Evolutionary conservation across 805 yeast genomes (phyloP), one percentile per base, ranked within the genome.

Genomic region (Hanseniaspora hatyaiensis): DNA sequence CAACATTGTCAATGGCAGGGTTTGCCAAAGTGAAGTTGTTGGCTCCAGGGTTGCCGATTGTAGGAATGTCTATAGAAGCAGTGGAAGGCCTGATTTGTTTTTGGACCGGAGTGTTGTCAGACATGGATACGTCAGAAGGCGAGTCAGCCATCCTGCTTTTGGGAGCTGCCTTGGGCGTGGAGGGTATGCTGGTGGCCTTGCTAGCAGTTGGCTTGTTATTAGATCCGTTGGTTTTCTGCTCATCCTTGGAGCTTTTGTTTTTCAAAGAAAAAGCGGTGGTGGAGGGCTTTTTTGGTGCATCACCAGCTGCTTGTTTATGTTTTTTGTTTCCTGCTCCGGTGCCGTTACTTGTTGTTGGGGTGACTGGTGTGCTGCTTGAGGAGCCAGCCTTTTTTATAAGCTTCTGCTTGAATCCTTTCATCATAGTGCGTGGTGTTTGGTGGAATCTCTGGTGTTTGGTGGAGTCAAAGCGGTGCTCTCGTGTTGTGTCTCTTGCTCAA

Each of bases 401-500:
- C 54, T 77, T 67, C 58, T 78, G 82, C 58, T 77, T 78, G 63
- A 78, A 78, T 24, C 83, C 83, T 65, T 77, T 78, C 83, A 78
- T 78, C 85, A 78, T 78, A 57, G 69, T 75, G 63, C 6, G 6
- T 37, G 5, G 12, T 3, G 6, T 26, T 8, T 26, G 6, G 6
- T 26, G 11, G 6, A 8, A 8, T 26, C 11, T 26, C 6, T 26
- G 11, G 6, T 8, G 6, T 6, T 26, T 26, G 29, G 6, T 26
- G 29, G 29, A 8, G 6, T 26, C 11, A 26, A 26, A 26, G 29
- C n/a, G n/a, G n/a, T n/a, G n/a, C n/a, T n/a, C n/a, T n/a, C n/a
- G n/a, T n/a, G n/a, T n/a, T n/a, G n/a, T n/a, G n/a, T n/a, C n/a
- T n/a, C n/a, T n/a, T n/a, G n/a, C n/a, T n/a, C n/a, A n/a, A n/a